phyloP scores from a whole-genome alignment of 257 asterid genomes.

The Solanum pennellii region DNA sequence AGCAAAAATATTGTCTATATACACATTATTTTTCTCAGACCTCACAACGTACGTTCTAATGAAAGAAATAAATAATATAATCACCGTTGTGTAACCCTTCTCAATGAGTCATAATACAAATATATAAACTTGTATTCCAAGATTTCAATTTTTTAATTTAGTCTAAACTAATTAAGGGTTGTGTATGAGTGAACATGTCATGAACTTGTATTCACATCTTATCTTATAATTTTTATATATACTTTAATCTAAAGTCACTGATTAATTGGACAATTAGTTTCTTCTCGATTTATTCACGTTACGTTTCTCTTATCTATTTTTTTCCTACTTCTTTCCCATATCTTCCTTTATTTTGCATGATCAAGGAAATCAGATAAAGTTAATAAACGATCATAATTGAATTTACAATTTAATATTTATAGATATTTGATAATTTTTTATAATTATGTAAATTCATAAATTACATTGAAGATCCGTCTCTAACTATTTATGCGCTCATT shows the following conservation, averaged over 20 bases:
- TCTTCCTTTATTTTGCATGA: background rate
- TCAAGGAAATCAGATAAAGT: background rate
- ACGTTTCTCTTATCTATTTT: background rate
- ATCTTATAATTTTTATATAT: background rate
- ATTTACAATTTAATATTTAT: background rate
- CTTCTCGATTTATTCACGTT: background rate
- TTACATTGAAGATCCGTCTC: background rate
- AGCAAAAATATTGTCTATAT: rapidly evolving
- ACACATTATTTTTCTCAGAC: no score
- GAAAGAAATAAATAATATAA: background rate
- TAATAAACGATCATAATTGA: background rate
- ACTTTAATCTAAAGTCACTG: background rate
- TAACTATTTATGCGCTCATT: background rate
- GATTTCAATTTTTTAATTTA: background rate
- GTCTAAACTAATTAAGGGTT: background rate
- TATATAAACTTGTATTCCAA: background rate
- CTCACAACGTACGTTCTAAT: no score
- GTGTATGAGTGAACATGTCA: background rate
- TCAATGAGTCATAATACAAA: background rate
- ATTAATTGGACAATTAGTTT: background rate
- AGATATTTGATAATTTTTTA: background rate
- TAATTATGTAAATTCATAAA: background rate
- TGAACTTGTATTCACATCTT: background rate
- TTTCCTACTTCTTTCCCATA: background rate
- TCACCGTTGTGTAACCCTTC: background rate